phyloP scores from a whole-genome alignment of 2,329 filamentous ascomycete genomes.

The Colletotrichum aenigma region DNA sequence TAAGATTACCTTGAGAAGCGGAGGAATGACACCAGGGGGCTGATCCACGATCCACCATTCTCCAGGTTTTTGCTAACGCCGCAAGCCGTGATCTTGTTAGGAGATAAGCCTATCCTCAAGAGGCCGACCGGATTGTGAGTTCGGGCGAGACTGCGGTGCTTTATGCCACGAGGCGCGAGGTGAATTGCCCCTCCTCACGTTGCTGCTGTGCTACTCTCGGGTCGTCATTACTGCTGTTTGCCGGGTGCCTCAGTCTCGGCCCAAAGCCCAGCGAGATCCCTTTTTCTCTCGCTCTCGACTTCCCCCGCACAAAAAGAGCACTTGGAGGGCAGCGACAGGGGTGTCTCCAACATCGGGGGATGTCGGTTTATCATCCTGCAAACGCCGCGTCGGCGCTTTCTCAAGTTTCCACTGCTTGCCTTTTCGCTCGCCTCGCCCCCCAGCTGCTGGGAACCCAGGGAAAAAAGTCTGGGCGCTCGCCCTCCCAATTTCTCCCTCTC shows the following conservation, averaged over 20 bases:
- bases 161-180: conserved; percentile 1
- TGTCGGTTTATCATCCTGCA: conserved; percentile 9
- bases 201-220: neutral
- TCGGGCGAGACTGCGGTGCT: neutral
- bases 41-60: neutral
- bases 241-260: neutral
- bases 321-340: neutral
- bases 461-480: neutral
- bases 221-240: conserved; percentile 9
- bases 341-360: conserved; percentile 6
- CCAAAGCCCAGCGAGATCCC: neutral
- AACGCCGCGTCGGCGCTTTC: neutral
- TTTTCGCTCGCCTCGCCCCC: neutral
- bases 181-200: neutral
- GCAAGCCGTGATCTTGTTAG: neutral
- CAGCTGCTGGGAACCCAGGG: neutral
- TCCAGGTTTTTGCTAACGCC: neutral
- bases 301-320: conserved; percentile 4
- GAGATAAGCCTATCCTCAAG: neutral
- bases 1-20: neutral
- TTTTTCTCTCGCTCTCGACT: neutral
- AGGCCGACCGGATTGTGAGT: neutral
- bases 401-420: neutral
- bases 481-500: neutral
- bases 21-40: neutral